A percentile compares a stretch with the other conserved stretches of the same genome.
Conservation (phyloP, 768 basidiomycete genomes). For the Boletus tylopilopsis region DNA sequence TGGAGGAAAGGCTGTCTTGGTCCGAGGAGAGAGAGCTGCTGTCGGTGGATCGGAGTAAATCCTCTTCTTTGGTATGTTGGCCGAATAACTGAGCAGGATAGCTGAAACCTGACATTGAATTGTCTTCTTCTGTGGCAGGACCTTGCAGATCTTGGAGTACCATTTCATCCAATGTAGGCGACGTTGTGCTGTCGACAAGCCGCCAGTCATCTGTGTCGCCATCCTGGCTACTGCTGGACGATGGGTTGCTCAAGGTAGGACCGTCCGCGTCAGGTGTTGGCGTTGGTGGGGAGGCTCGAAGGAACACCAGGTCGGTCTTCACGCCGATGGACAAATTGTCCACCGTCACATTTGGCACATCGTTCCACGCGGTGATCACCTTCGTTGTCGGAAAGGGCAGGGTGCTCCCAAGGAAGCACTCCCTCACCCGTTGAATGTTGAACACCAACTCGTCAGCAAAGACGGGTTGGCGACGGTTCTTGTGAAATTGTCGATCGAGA, state of each 20-base stretch:
- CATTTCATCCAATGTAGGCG: neutral
- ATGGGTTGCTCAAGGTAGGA: neutral
- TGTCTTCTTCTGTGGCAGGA: neutral
- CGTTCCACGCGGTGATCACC: conserved; percentile 21
- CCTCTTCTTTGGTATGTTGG: neutral
- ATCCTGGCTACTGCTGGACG: neutral
- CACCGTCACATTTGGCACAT: conserved; percentile 23
- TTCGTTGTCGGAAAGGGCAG: conserved; percentile 19
- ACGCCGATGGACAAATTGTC: conserved; percentile 8
- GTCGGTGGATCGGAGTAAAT: neutral
- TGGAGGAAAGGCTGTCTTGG: conserved; percentile 10
- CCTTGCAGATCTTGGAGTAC: neutral
- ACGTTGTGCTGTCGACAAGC: neutral
- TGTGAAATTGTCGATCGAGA: conserved; percentile 12
- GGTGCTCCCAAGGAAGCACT: conserved; percentile 9
- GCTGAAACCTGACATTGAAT: neutral
- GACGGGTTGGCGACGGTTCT: conserved; percentile 5
- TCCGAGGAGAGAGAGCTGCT: conserved; percentile 7
- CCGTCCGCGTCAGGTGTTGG: conserved; percentile 9
- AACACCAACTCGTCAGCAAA: conserved; percentile 12
- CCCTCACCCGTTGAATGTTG: conserved; percentile 15
- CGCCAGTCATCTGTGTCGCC: conserved; percentile 3
- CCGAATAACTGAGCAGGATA: neutral
- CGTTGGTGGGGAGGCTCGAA: conserved; percentile 20
- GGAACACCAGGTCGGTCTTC: neutral